Base-by-base conservation (phyloP, 2,329 filamentous ascomycete genomes). In the Scorias spongiosa region DNA sequence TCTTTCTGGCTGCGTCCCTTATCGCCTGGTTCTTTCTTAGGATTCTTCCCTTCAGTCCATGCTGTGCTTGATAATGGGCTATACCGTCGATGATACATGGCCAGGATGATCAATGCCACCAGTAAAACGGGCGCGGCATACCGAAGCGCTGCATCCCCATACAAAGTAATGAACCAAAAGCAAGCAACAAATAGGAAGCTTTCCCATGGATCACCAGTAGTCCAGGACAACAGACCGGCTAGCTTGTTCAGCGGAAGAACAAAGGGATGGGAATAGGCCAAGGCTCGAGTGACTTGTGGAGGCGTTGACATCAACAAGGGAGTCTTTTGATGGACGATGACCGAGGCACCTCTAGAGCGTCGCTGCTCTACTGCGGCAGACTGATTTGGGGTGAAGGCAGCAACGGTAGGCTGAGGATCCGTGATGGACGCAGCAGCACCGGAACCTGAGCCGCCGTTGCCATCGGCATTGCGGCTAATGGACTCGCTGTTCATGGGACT, bases 231-330 rank as follows among this genome's bases (percentile, higher is more conserved):
- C 48, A 98, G 68, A 0, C 89, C 91, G 2, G 76, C 81, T 12
- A 93, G 64, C 58, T 82, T 84, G 62, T 95, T 96, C 45, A 96
- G 69, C 5, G 88, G 87, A 7, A 94, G 69, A 7, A 98, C 71
- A 60, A 95, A 96, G 0, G 91, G 88, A 60, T 98, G 89, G 50
- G 88, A 94, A 62, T 96, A 95, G 50, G 89, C 89, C 47, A 98
- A 73, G 11, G 89, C 88, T 54, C 91, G 78, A 2, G 91, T 98
- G 60, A 98, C 81, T 59, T 94, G 85, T 1, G 91, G 91, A 38
- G 91, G 91, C 9, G 91, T 98, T 12, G 89, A 87, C 47, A 93
- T 80, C 14, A 98, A 74, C 39, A 98, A 67, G 10, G 91, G 91
- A 12, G 86, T 94, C 66, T 96, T 98, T 63, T 94, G 89, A 64